Evolutionary conservation across 768 basidiomycete genomes (phyloP), one percentile per base, ranked within the genome.

Genomic region (Macrolepiota albuminosa): DNA sequence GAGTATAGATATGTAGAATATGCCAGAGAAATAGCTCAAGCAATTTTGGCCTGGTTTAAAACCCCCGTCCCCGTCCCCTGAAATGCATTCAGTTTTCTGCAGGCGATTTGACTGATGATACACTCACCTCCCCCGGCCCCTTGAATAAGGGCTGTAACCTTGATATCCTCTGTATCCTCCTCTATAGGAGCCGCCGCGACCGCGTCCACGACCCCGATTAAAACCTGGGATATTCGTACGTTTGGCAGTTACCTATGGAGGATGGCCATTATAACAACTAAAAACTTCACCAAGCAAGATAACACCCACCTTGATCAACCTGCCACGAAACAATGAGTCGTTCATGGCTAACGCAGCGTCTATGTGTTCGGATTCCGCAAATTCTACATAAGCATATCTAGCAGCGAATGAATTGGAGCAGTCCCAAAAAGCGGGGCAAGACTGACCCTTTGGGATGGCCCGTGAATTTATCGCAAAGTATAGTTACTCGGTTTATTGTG

Each of bases 391-490:
- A 56, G 96, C 96, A 77, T 91, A 99, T 54, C 95, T 98, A 66
- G 31, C 3, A 51, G 46, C n/a, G 36, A 11, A 16, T 4, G 21
- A 34, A 46, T 58, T 9, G 51, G 52, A 57, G 51, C 18, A 13
- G 14, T 26, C 60, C 16, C 24, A 59, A 57, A 34, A 59, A 47
- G 45, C 54, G n/a, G 9, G 45, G 14, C 14, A 34, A 8, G 3
- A 64, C 70, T 54, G 64, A 95, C 95, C 97, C 97, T 85, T 98
- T 98, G 50, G 97, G 96, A 76, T 98, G 95, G 51, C 97, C 97
- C 26, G 96, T 98, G 75, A 96, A 98, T 78, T 98, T 98, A 83
- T 99, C 97, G 74, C 96, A 98, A 33, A 99, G 86, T 69, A 99
- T 99, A 0, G 97, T 99, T 46, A 99, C 95, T 67, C 97, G 86